Evolutionary conservation across 495 filamentous ascomycete species (phyloP).

Genomic region (Amorphotheca resinae): DNA sequence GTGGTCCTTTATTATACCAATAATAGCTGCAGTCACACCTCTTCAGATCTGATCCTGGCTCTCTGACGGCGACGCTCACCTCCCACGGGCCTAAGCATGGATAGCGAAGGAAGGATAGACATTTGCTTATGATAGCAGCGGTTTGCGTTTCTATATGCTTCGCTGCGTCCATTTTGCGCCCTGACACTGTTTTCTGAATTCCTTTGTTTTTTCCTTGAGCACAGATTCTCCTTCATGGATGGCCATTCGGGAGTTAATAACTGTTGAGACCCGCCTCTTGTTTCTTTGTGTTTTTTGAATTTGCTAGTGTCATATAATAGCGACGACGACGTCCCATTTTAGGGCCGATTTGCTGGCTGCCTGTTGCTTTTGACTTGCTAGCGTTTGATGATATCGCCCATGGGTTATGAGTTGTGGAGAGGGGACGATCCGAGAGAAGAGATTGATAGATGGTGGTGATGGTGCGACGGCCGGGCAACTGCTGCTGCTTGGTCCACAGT

Average conservation of each 20-base stretch:
- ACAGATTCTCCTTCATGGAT: background rate
- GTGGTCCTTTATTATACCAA: conserved; percentile 21
- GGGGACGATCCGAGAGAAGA: background rate
- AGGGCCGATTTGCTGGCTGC: no score
- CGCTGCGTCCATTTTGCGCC: conserved; percentile 19
- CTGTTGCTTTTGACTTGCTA: no score
- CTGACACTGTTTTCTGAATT: no score
- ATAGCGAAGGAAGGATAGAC: background rate
- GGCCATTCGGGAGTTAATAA: conserved; percentile 2
- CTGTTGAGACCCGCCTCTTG: background rate
- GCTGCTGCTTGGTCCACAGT: background rate
- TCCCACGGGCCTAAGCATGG: background rate
- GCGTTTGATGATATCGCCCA: conserved; percentile 4
- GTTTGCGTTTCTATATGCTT: conserved; percentile 11
- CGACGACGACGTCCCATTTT: background rate
- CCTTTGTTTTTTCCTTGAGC: conserved; percentile 4
- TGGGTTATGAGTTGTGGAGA: background rate
- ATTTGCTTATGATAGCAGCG: no score
- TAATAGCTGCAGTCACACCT: conserved; percentile 7
- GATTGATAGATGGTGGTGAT: background rate
- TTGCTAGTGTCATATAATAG: conserved; percentile 10
- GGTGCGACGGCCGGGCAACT: background rate
- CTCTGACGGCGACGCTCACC: background rate
- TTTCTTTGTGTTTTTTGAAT: no score
- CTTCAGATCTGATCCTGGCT: conserved; percentile 5